Percentiles rank a stretch among this genome's conserved stretches.
Conservation (phyloP, 2,329 filamentous ascomycete genomes). For the Neofusicoccum umdonicola region DNA sequence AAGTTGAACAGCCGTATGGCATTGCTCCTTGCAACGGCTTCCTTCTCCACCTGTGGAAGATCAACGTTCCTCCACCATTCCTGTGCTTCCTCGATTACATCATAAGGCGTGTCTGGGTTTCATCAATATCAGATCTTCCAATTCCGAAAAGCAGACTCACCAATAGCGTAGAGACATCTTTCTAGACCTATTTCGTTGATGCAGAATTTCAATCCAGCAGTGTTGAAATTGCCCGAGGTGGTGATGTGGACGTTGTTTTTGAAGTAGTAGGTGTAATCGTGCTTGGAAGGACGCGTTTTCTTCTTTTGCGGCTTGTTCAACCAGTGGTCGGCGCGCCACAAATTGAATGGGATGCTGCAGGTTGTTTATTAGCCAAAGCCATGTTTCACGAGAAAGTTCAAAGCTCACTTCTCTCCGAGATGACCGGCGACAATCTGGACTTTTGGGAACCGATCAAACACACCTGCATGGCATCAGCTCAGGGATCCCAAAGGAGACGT, state of each 20-base stretch:
- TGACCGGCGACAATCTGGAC: constrained; percentile 46
- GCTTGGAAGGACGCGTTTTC: constrained; percentile 29
- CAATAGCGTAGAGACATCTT: constrained; percentile 43
- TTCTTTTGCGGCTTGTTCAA: constrained; percentile 46
- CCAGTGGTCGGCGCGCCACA: constrained; percentile 41
- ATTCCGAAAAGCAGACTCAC: constrained; percentile 21
- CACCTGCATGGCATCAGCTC: constrained; percentile 23
- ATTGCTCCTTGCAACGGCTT: constrained; percentile 47
- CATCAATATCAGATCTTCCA: accelerated
- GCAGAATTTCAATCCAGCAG: constrained; percentile 41
- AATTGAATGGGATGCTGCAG: constrained; percentile 41
- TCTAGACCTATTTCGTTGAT: constrained; percentile 40
- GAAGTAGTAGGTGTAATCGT: constrained; percentile 38
- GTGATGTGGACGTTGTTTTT: constrained; percentile 44
- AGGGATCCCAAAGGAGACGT: accelerated
- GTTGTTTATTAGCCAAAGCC: background rate
- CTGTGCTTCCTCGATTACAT: constrained; percentile 28
- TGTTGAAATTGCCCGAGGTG: constrained; percentile 44
- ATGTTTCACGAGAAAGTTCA: background rate
- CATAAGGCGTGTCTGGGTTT: constrained; percentile 29
- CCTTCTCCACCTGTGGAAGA: background rate
- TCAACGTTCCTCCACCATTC: constrained; percentile 26
- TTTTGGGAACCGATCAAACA: constrained; percentile 43
- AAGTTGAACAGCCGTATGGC: constrained; percentile 43
- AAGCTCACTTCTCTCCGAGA: constrained; percentile 37